Conservation (phyloP, 805 yeast genomes). For the Starmerella tilneyi region DNA sequence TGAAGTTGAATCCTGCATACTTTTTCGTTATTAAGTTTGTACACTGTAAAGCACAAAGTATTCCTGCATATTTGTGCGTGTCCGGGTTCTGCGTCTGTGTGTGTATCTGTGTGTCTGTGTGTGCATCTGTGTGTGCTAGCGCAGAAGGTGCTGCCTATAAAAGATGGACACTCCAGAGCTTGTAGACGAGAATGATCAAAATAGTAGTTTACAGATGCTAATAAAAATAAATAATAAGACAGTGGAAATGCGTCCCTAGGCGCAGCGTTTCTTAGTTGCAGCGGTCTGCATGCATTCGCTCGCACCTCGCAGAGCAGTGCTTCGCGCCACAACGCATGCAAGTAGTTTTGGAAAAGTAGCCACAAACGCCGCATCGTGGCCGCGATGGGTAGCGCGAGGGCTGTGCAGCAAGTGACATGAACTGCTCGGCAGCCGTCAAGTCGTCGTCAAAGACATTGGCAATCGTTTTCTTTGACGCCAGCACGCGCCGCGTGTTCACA, state of each 20-base stretch:
- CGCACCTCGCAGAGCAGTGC: conserved; percentile 32
- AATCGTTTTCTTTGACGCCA: conserved; percentile 33
- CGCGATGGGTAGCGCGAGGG: conserved; percentile 34
- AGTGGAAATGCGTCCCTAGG: too few relatives aligned
- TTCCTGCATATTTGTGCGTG: too few relatives aligned
- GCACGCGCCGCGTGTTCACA: conserved; percentile 31
- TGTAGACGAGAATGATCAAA: too few relatives aligned
- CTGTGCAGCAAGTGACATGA: conserved; percentile 27
- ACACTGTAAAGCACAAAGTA: too few relatives aligned
- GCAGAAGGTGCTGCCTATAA: too few relatives aligned
- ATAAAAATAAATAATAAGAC: not conserved
- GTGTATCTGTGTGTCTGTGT: too few relatives aligned
- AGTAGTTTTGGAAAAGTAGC: conserved; percentile 31
- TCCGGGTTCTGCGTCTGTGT: too few relatives aligned
- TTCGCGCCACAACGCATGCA: conserved; percentile 34
- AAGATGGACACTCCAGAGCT: too few relatives aligned
- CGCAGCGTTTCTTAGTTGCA: conserved; percentile 12
- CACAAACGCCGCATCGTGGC: conserved; percentile 34
- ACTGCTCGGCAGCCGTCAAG: conserved; percentile 28
- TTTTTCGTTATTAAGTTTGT: too few relatives aligned
- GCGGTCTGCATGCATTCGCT: conserved; percentile 28
- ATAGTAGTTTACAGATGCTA: not conserved
- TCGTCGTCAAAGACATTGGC: conserved; percentile 37
- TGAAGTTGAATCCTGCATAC: too few relatives aligned
- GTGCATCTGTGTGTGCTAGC: not conserved